phyloP scores from a whole-genome alignment of 2,329 filamentous ascomycete genomes.

The Beauveria asiatica region DNA sequence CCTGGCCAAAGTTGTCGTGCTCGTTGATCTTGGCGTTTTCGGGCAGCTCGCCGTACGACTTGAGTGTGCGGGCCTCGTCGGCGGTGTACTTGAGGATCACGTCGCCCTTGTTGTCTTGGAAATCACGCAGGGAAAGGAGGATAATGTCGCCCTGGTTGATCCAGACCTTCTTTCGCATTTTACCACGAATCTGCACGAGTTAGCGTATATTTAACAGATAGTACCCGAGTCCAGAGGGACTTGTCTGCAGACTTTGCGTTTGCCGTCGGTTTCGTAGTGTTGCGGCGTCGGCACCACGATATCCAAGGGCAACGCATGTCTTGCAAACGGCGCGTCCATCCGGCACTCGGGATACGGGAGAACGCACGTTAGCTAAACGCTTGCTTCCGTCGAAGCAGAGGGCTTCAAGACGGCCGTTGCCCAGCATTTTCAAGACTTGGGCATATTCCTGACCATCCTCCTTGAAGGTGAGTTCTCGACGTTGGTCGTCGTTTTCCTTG shows the following conservation, averaged over 20 bases:
- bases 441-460: constrained; percentile 77
- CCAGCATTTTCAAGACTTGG: constrained; percentile 74
- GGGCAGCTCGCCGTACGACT: constrained; percentile 94
- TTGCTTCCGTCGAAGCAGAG: constrained; percentile 80
- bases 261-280: background rate
- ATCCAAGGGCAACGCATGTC: background rate
- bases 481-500: constrained; percentile 99
- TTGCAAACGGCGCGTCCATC: background rate
- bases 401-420: constrained; percentile 87
- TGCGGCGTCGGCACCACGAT: background rate
- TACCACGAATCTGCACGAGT: constrained; percentile 60
- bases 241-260: background rate
- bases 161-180: constrained; percentile 99
- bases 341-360: background rate
- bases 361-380: constrained; percentile 33
- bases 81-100: constrained; percentile 95
- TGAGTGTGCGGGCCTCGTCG: constrained; percentile 90
- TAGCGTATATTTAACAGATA: constrained; percentile 27
- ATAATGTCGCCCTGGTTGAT: constrained; percentile 98
- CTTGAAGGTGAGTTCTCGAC: constrained; percentile 97
- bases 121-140: constrained; percentile 78
- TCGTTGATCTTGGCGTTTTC: constrained; percentile 99
- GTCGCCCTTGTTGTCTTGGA: constrained; percentile 92
- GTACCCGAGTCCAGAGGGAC: background rate
- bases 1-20: constrained; percentile 87